These are phyloP conservation scores for Debaryomyces maramus DNA, from an alignment of 805 yeast genomes.

Conservation along the genomic window DNA sequence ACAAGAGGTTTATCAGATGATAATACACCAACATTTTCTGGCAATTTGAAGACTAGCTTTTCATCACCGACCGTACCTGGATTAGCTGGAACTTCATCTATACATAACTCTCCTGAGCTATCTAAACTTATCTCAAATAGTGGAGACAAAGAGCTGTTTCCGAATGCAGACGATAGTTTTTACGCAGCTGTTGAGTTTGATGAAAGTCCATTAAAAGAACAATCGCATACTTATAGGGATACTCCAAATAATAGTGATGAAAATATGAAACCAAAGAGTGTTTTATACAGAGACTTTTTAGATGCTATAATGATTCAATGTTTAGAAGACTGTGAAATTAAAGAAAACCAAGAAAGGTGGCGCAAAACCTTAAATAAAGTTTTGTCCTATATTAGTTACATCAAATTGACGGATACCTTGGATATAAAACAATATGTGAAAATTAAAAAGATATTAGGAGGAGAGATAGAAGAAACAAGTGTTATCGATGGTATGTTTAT, in stretches of 20 bases:
- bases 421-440: constrained; percentile 90
- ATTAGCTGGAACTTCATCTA: neutral
- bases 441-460: constrained; percentile 81
- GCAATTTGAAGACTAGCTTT: neutral
- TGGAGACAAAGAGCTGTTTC: neutral
- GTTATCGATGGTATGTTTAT: constrained; percentile 79
- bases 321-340: constrained; percentile 59
- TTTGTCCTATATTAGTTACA: constrained; percentile 53
- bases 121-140: neutral
- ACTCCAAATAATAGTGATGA: neutral
- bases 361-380: constrained; percentile 47
- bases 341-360: constrained; percentile 57
- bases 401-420: constrained; percentile 70
- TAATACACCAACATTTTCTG: constrained; percentile 1
- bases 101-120: neutral
- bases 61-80: neutral
- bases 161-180: neutral
- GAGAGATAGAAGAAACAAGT: constrained; percentile 56
- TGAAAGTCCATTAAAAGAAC: neutral
- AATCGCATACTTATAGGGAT: neutral
- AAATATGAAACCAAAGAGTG: neutral
- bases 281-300: constrained; percentile 42
- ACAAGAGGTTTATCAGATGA: constrained; percentile 7
- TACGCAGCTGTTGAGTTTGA: neutral
- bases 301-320: constrained; percentile 57